Percentiles rank a stretch among this genome's conserved stretches.
Conservation (phyloP, 345 rosid species). For the thale cress (Arabidopsis thaliana) region DNA sequence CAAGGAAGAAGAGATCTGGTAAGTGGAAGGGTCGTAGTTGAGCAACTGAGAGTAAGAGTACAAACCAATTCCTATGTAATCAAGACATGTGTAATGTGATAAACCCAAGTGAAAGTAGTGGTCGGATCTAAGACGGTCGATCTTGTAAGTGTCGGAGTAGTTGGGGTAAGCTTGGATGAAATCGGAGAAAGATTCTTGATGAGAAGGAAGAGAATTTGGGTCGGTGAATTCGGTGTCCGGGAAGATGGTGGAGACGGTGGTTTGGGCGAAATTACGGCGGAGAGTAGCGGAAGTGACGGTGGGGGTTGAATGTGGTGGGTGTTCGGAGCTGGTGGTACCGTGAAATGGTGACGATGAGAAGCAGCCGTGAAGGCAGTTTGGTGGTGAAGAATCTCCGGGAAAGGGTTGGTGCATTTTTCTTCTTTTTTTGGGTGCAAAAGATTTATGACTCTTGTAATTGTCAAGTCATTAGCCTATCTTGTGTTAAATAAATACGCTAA, state of each 20-base stretch:
- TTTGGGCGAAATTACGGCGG: constrained; percentile 68
- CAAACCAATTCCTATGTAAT: constrained; percentile 88
- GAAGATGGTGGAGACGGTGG: constrained; percentile 67
- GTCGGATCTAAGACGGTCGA: constrained; percentile 68
- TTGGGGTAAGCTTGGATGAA: constrained; percentile 72
- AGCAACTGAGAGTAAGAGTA: constrained; percentile 78
- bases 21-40: constrained; percentile 49
- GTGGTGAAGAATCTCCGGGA: constrained; percentile 51
- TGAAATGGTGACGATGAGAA: constrained; percentile 54
- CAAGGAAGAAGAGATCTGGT: constrained; percentile 52
- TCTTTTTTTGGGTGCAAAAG: not conserved
- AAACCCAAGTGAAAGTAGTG: constrained; percentile 73
- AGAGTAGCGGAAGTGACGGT: constrained; percentile 61
- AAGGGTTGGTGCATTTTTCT: constrained; percentile 52
- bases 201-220: constrained; percentile 81
- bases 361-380: constrained; percentile 65
- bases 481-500: constrained; percentile 30
- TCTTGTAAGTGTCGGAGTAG: constrained; percentile 56
- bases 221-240: constrained; percentile 76
- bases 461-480: constrained; percentile 18
- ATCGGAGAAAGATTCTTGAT: constrained; percentile 61
- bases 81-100: constrained; percentile 78
- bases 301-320: constrained; percentile 41
- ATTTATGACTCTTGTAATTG: constrained; percentile 6
- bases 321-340: constrained; percentile 43